These are phyloP conservation scores for Rhizopus microsporus DNA, from an alignment of 371 early-diverging fungal species.

Conservation along the genomic window DNA sequence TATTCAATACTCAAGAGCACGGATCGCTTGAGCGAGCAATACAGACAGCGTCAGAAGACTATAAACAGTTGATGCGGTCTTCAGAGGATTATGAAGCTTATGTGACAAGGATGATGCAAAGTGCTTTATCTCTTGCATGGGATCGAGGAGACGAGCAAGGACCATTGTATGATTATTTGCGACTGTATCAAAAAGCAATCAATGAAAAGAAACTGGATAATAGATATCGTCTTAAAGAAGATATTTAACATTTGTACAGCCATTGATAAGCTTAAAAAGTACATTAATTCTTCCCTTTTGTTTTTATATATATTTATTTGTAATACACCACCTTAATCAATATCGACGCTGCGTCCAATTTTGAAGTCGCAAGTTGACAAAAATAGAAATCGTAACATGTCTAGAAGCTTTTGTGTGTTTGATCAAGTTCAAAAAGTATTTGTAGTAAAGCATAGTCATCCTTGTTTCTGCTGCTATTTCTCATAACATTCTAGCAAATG, in stretches of 20 bases:
- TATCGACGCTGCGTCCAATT: too few species aligned
- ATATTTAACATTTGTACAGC: not conserved
- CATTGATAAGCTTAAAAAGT: not conserved
- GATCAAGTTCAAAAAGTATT: too few species aligned
- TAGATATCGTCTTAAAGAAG: constrained; percentile 3
- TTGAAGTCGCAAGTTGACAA: too few species aligned
- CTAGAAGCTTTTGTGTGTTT: too few species aligned
- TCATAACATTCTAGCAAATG: too few species aligned
- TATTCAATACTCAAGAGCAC: constrained; percentile 39
- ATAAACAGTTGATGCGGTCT: constrained; percentile 25
- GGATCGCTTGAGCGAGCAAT: constrained; percentile 42
- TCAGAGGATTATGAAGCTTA: constrained; percentile 40
- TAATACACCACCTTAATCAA: not conserved
- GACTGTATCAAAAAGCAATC: constrained; percentile 36
- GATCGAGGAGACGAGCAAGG: constrained; percentile 39
- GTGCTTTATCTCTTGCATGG: constrained; percentile 54
- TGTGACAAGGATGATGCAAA: constrained; percentile 44
- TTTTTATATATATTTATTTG: constrained; percentile 3
- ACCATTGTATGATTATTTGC: constrained; percentile 52
- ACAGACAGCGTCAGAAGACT: constrained; percentile 46
- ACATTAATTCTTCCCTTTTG: not conserved
- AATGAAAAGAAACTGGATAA: constrained; percentile 12
- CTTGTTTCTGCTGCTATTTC: too few species aligned
- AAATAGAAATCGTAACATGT: too few species aligned
- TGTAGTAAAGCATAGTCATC: too few species aligned